Conservation (phyloP, 2,329 filamentous ascomycete species). For the Pseudogymnoascus pannorum region DNA sequence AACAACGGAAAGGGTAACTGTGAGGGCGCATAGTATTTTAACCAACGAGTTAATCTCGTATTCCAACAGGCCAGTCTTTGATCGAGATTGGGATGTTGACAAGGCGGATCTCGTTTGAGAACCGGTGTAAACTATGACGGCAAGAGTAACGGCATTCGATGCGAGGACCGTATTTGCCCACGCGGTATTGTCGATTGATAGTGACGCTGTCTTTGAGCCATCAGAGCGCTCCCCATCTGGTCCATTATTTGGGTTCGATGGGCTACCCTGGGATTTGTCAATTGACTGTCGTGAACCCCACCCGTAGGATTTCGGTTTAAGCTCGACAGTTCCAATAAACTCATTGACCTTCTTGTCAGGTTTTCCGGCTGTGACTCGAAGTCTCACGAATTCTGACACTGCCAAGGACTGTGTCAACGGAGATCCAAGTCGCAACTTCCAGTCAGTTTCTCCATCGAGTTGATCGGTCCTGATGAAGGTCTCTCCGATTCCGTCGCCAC, state of each 20-base stretch:
- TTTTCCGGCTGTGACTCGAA: conserved; percentile 73
- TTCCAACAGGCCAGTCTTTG: conserved; percentile 88
- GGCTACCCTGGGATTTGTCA: conserved; percentile 31
- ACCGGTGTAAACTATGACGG: conserved; percentile 89
- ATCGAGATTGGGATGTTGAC: conserved; percentile 84
- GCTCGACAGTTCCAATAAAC: conserved; percentile 81
- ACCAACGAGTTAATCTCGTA: conserved; percentile 96
- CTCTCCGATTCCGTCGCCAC: conserved; percentile 51
- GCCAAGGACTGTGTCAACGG: conserved; percentile 75
- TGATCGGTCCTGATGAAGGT: conserved; percentile 97
- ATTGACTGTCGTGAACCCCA: conserved; percentile 24
- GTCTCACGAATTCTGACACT: conserved; percentile 61
- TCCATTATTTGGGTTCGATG: conserved; percentile 22
- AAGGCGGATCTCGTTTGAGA: conserved; percentile 88
- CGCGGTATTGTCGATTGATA: conserved; percentile 94
- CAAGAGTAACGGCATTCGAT: conserved; percentile 80
- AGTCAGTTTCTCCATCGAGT: conserved; percentile 94
- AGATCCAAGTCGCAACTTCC: conserved; percentile 89
- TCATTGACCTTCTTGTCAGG: conserved; percentile 93
- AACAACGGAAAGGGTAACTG: conserved; percentile 75
- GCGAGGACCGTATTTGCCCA: conserved; percentile 98
- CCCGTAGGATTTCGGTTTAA: conserved; percentile 51
- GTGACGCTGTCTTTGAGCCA: conserved; percentile 53
- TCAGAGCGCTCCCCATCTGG: conserved; percentile 16
- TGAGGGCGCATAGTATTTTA: conserved; percentile 89